Conservation (phyloP, 768 basidiomycete genomes). For the Trametes coccinea region DNA sequence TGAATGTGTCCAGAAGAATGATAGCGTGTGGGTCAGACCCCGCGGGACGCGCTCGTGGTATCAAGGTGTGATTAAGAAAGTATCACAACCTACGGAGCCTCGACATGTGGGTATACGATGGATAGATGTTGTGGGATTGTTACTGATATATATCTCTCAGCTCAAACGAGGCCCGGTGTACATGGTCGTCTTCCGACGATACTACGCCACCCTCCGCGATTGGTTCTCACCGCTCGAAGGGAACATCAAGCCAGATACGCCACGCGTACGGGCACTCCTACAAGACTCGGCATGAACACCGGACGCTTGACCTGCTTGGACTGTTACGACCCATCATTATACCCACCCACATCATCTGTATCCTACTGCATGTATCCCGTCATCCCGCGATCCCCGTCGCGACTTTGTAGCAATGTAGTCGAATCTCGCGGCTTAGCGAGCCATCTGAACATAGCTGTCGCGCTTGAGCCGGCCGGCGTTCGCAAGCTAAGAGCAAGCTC, state of each 20-base stretch:
- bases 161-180: conserved; percentile 17
- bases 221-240: conserved; percentile 32
- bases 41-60: conserved; percentile 14
- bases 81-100: conserved; percentile 2
- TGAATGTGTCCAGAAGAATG: conserved; percentile 2
- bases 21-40: conserved; percentile 18
- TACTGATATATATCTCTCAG: neutral
- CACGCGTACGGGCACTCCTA: conserved; percentile 24
- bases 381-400: neutral
- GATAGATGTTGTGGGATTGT: too few species aligned
- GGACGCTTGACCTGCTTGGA: neutral
- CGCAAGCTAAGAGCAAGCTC: neutral
- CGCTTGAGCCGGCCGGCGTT: too few species aligned
- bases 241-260: conserved; percentile 33
- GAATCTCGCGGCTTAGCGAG: too few species aligned
- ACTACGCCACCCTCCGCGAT: conserved; percentile 21
- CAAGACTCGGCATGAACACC: conserved; percentile 13
- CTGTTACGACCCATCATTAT: too few species aligned
- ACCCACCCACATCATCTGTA: too few species aligned
- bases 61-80: conserved; percentile 7
- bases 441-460: too few species aligned
- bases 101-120: neutral
- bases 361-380: too few species aligned
- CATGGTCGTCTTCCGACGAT: conserved; percentile 26
- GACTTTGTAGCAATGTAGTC: too few species aligned